Evolutionary conservation across 495 filamentous ascomycete genomes (phyloP), one percentile per base, ranked within the genome.

Genomic region (Pyronema omphalodes): DNA sequence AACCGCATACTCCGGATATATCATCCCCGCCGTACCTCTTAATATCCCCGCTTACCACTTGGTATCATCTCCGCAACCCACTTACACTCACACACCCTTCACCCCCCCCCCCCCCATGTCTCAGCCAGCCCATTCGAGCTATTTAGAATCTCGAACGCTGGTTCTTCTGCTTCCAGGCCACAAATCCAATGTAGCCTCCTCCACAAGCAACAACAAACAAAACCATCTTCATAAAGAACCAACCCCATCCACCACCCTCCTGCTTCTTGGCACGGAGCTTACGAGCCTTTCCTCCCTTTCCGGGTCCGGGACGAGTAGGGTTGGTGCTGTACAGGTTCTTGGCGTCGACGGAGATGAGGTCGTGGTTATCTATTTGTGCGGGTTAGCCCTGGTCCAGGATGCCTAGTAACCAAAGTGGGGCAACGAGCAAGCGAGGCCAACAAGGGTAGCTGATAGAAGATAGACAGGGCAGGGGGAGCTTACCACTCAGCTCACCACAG

Each of bases 211-310:
- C 65, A 55, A 81, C 67, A 68, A 95, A 83, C 51, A 94, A 54
- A 19, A 94, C 58, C 45, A 80, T 70, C 78, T 94, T 94, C 64
- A 91, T 72, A 50, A 95, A 76, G 73, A 93, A 94, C 89, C 93
- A 93, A 36, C 71, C 72, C 89, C 89, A 96, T 71, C 87, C 79
- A 6, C 86, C 77, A 18, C 73, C 69, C 57, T 70, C 66, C 59
- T 61, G 64, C 67, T 54, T 69, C 53, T 55, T 67, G 9, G 71
- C 60, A 60, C 67, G 53, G 62, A 66, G 43, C 65, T 70, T 17
- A 67, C 68, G 23, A 68, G 68, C 11, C 66, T 72, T 46, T 69
- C 61, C 57, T 66, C 65, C 51, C 62, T 67, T 49, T 64, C 71
- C 63, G 41, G 68, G 65, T 59, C 62, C 58, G 37, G 60, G 61